A percentile compares a stretch with the other conserved stretches of the same genome.
Conservation (phyloP, 148 eudicot genomes). For the Rhododendron kiyosumense region DNA sequence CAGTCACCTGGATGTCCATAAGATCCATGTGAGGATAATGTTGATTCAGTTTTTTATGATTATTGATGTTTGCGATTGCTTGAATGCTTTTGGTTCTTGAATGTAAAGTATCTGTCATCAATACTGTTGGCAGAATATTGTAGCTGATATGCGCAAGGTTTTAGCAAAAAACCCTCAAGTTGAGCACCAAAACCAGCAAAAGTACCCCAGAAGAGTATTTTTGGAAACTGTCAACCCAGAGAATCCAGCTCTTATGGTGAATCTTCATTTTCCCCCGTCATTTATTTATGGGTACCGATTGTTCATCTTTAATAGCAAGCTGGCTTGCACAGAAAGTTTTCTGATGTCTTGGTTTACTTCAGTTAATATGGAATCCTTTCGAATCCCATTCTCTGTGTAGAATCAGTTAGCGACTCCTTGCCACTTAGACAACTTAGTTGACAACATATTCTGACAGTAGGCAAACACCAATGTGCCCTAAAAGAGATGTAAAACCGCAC, state of each 20-base stretch:
- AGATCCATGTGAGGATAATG: slow-evolving; percentile 56
- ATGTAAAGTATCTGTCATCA: neutral
- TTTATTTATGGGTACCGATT: neutral
- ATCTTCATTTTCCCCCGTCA: neutral
- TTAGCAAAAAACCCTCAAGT: slow-evolving; percentile 85
- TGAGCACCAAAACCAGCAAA: slow-evolving; percentile 46
- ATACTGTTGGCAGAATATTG: slow-evolving; percentile 50
- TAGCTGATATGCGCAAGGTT: slow-evolving; percentile 94
- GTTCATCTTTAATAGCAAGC: neutral
- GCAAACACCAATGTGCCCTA: neutral
- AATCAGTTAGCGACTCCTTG: neutral
- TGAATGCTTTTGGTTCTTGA: slow-evolving; percentile 8
- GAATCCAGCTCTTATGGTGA: slow-evolving; percentile 77
- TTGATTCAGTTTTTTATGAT: neutral
- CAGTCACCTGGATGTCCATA: slow-evolving; percentile 74
- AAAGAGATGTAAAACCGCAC: neutral
- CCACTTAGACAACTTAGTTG: neutral
- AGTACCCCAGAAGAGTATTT: slow-evolving; percentile 75
- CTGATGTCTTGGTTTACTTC: slow-evolving; percentile 1
- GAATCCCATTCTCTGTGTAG: neutral
- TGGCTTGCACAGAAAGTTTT: neutral
- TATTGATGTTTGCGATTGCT: neutral
- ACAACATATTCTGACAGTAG: neutral
- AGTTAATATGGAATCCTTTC: neutral
- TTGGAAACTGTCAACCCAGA: slow-evolving; percentile 63